Percentiles rank a stretch among this genome's conserved stretches.
These are phyloP conservation scores for Diaporthe longicolla DNA, from an alignment of 2,329 filamentous ascomycete species.

Conservation along the genomic window DNA sequence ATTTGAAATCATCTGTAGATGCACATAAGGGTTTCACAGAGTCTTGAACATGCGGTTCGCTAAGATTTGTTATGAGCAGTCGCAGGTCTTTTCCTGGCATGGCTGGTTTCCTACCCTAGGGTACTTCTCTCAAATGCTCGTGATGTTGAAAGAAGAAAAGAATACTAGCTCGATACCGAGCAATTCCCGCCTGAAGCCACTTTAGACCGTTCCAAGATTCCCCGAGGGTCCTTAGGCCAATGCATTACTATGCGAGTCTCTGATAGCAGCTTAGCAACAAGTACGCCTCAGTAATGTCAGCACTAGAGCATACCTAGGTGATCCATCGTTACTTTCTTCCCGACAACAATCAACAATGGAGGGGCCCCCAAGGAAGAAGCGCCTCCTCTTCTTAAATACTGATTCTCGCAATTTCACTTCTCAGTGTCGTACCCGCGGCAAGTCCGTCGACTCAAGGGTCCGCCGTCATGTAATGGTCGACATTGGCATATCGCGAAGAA, in stretches of 20 bases:
- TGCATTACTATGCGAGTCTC: background rate
- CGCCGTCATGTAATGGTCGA: conserved; percentile 19
- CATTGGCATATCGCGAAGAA: conserved; percentile 14
- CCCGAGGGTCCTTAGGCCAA: too few relatives aligned
- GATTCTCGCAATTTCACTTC: background rate
- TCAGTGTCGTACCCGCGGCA: conserved; percentile 1
- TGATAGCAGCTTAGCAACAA: too few relatives aligned
- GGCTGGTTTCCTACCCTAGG: too few relatives aligned
- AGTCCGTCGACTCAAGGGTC: conserved; percentile 9
- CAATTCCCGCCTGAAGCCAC: background rate
- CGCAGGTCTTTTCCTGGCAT: too few relatives aligned
- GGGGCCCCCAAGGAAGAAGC: background rate
- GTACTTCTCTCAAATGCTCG: too few relatives aligned
- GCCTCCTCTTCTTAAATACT: background rate
- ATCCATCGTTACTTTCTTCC: background rate
- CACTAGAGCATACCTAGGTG: background rate
- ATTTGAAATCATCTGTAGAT: conserved; percentile 16
- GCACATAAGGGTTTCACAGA: background rate
- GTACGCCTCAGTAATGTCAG: background rate
- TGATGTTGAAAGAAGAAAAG: too few relatives aligned
- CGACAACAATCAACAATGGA: background rate
- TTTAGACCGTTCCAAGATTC: too few relatives aligned
- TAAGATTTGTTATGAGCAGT: too few relatives aligned
- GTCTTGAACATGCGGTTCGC: background rate
- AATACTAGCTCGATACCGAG: background rate